phyloP scores from a whole-genome alignment of 1,284 basidiomycete genomes.

The Rhodotorula sp. region DNA sequence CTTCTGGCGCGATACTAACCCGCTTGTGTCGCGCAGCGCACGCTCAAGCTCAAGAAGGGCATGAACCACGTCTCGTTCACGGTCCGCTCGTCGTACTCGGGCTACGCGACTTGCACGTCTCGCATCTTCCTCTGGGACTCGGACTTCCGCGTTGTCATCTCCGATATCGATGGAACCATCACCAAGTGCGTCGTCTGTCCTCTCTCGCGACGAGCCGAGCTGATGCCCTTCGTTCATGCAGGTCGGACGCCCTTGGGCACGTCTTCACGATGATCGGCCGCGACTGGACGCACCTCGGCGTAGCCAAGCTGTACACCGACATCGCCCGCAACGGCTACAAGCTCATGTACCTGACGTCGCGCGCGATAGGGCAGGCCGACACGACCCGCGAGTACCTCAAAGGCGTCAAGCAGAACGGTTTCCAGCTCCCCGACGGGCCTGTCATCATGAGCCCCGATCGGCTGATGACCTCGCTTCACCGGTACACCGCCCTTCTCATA shows the following conservation, averaged over 20 bases:
- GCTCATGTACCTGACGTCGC: constrained; percentile 95
- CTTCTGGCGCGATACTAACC: neutral
- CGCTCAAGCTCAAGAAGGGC: constrained; percentile 80
- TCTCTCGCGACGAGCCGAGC: constrained; percentile 3
- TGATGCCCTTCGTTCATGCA: constrained; percentile 55
- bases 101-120: constrained; percentile 82
- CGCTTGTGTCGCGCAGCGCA: constrained; percentile 62
- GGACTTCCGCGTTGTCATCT: constrained; percentile 85
- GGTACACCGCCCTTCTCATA: constrained; percentile 59
- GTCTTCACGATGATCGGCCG: constrained; percentile 98
- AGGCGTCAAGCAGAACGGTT: constrained; percentile 92
- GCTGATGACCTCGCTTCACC: constrained; percentile 89
- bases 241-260: constrained; percentile 95
- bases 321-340: constrained; percentile 95
- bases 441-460: constrained; percentile 99
- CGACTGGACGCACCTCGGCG: constrained; percentile 99
- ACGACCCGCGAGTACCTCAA: constrained; percentile 93
- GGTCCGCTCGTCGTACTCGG: constrained; percentile 76
- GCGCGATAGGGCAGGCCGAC: constrained; percentile 98
- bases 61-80: constrained; percentile 93
- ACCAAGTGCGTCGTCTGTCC: constrained; percentile 69
- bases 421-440: constrained; percentile 93
- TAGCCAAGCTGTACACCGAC: constrained; percentile 97
- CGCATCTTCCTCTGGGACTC: constrained; percentile 96
- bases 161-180: constrained; percentile 99